Evolutionary conservation across 257 asterid species (phyloP).

Genomic region (Cruciata laevipes): DNA sequence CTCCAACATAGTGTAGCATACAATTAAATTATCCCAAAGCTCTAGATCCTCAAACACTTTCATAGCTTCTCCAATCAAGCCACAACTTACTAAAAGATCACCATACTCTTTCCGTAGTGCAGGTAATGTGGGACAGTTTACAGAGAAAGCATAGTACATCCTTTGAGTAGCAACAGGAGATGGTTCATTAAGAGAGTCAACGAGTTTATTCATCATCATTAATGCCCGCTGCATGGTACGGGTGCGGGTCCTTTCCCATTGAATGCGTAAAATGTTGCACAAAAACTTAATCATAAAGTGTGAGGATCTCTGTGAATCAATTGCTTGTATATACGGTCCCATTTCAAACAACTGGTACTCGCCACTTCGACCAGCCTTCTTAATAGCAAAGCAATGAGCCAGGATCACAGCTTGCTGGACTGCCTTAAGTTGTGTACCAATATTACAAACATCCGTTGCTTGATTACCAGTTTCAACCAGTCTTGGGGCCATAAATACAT

Average conservation of each 20-base stretch:
- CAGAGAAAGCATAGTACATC: slow-evolving; percentile 58
- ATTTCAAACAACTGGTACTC: slow-evolving; percentile 77
- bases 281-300: slow-evolving; percentile 54
- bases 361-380: slow-evolving; percentile 65
- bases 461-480: slow-evolving; percentile 28
- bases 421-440: slow-evolving; percentile 46
- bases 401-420: slow-evolving; percentile 76
- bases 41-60: slow-evolving; percentile 82
- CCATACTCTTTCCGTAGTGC: slow-evolving; percentile 81
- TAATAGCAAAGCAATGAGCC: slow-evolving; percentile 62
- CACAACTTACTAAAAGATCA: slow-evolving; percentile 82
- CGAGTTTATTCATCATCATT: slow-evolving; percentile 82
- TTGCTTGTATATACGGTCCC: slow-evolving; percentile 96
- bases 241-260: slow-evolving; percentile 88
- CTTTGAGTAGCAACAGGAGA: slow-evolving; percentile 62
- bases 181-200: slow-evolving; percentile 40
- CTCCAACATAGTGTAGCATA: slow-evolving; percentile 68
- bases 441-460: slow-evolving; percentile 28
- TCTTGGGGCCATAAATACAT: slow-evolving; percentile 69
- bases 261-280: slow-evolving; percentile 63
- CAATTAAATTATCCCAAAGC: slow-evolving; percentile 91
- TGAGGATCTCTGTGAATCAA: slow-evolving; percentile 73
- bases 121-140: slow-evolving; percentile 63
- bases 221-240: slow-evolving; percentile 92
- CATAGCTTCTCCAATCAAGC: slow-evolving; percentile 87